Evolutionary conservation across 805 yeast genomes (phyloP), one percentile per base, ranked within the genome.

Genomic region (Pichia rugopelliculosa): DNA sequence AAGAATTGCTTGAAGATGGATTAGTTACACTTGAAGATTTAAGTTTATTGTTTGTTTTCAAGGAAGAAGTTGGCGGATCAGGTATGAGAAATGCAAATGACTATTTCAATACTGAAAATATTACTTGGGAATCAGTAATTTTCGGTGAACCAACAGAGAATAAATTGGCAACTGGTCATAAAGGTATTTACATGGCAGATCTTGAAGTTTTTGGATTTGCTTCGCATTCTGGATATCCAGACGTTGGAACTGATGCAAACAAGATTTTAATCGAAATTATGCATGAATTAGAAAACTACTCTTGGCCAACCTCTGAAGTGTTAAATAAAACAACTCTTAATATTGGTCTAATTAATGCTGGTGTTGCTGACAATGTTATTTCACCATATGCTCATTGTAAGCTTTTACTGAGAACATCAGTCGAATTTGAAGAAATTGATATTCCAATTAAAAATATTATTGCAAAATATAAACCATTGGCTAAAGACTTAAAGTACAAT

Each of bases 71-170:
- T n/a, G 74, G 74, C 36, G 89, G 88, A 21, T 61, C 63, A 22
- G 90, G 90, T 13, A 82, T 82, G 86, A 55, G 43, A 25, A 48
- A 57, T 15, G 82, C 77, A 4, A 61, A 69, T 53, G 57, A 60
- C 3, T 49, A 61, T 4, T 59, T 76, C 6, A 37, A 42, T n/a
- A 36, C 46, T 24, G 67, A 71, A 20, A 70, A 69, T 10, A 42
- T 53, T 15, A 58, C 62, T 9, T 82, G 86, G 86, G 76, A 76
- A 11, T 55, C 76, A 10, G 88, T 75, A 15, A 71, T 84, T 26
- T 83, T 82, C 64, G 89, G 89, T 12, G 90, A 83, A 60, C 90
- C 90, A 11, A 83, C 90, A 0, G 87, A 82, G 53, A 68, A 75
- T 58, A 80, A 77, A 55, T 67, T 83, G 20, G 87, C 84, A 13